phyloP scores from a whole-genome alignment of 83 land plant species.

The Thuja plicata region DNA sequence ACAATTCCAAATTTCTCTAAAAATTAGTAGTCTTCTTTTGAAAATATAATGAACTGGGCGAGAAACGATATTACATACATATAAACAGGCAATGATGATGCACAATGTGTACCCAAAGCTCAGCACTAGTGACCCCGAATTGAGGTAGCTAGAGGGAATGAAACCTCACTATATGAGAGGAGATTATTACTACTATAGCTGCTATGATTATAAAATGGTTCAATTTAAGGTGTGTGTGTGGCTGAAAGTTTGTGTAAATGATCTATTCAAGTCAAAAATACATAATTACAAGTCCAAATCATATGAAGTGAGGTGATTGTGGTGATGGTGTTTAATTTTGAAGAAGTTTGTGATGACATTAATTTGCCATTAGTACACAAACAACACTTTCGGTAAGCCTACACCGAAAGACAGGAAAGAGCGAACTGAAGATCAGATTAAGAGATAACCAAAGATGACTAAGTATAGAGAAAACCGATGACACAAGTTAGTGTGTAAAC shows the following conservation, averaged over 20 bases:
- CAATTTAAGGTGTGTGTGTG: slow-evolving; percentile 47
- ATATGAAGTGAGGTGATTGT: neutral
- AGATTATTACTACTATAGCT: slow-evolving; percentile 45
- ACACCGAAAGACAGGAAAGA: too few species aligned
- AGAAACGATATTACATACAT: neutral
- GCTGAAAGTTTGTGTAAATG: slow-evolving; percentile 37
- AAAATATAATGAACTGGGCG: too few species aligned
- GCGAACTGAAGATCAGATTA: too few species aligned
- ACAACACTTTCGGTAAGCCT: too few species aligned
- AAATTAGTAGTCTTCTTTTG: too few species aligned
- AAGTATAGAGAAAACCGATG: too few species aligned
- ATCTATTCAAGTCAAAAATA: slow-evolving; percentile 26
- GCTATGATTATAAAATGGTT: slow-evolving; percentile 72
- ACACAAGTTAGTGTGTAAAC: too few species aligned
- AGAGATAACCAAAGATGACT: too few species aligned
- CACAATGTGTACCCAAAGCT: neutral
- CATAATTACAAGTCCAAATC: neutral
- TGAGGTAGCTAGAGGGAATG: slow-evolving; percentile 24
- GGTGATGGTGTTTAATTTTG: neutral
- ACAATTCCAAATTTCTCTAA: too few species aligned
- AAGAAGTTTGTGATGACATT: too few species aligned
- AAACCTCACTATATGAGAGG: slow-evolving; percentile 54
- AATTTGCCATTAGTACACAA: too few species aligned
- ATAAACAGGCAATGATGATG: neutral
- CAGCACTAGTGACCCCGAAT: neutral